Percentiles rank a stretch among this genome's conserved stretches.
Conservation (phyloP, 805 yeast species). For the Spencermartinsiella europaea region DNA sequence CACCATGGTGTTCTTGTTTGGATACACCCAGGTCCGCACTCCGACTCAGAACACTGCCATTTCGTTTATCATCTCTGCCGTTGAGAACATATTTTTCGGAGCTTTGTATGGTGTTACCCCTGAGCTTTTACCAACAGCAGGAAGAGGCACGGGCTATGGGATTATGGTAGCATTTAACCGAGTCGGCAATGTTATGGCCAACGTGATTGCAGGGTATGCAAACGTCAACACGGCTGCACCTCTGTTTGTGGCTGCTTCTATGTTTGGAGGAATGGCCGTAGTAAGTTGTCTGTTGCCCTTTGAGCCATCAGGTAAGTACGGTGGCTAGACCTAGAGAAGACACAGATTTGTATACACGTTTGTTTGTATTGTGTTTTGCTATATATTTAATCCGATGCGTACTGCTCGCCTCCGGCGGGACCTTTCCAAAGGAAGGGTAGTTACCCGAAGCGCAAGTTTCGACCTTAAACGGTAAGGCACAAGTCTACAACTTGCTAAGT, state of each 20-base stretch:
- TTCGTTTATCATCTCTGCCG: slow-evolving; percentile 30
- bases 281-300: slow-evolving; percentile 44
- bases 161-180: slow-evolving; percentile 44
- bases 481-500: no score
- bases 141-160: slow-evolving; percentile 44
- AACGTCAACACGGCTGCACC: slow-evolving; percentile 46
- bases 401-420: no score
- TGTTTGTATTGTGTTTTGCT: not conserved
- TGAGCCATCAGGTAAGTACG: slow-evolving; percentile 33
- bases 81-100: slow-evolving; percentile 33
- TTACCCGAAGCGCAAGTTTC: no score
- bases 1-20: slow-evolving; percentile 54
- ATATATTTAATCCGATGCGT: not conserved
- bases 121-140: slow-evolving; percentile 37
- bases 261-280: slow-evolving; percentile 42
- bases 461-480: no score
- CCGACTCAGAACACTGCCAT: slow-evolving; percentile 48
- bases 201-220: slow-evolving; percentile 44
- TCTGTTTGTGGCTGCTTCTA: slow-evolving; percentile 43
- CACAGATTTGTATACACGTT: no score
- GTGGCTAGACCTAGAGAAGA: no score
- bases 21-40: slow-evolving; percentile 57
- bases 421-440: no score
- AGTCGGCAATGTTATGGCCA: slow-evolving; percentile 43
- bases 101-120: slow-evolving; percentile 48